A percentile compares a stretch with the other conserved stretches of the same genome.
Conservation (phyloP, 495 filamentous ascomycete genomes). For the Opeltia flavorubescens region DNA sequence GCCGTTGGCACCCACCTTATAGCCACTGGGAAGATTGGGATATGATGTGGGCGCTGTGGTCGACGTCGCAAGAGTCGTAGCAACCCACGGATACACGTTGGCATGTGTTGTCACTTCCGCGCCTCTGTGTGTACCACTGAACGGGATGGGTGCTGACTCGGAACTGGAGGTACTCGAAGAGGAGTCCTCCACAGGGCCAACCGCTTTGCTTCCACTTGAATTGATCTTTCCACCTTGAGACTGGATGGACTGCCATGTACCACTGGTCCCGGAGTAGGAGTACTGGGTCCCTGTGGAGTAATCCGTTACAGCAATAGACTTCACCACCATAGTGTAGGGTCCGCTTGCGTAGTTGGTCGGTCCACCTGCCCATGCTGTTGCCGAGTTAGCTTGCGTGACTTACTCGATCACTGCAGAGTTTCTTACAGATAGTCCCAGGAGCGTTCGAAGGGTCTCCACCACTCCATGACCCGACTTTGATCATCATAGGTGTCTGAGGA, state of each 20-base stretch:
- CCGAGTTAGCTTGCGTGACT: neutral
- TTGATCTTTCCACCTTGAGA: conserved; percentile 59
- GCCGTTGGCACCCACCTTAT: conserved; percentile 57
- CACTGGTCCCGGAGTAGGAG: conserved; percentile 59
- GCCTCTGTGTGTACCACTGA: conserved; percentile 48
- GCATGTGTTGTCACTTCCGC: conserved; percentile 33
- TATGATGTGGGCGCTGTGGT: conserved; percentile 28
- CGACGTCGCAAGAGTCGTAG: conserved; percentile 25
- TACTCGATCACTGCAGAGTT: neutral
- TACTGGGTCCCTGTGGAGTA: conserved; percentile 84
- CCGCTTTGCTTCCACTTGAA: conserved; percentile 29
- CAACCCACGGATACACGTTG: conserved; percentile 48
- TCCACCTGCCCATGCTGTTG: conserved; percentile 67
- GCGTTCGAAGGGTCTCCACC: conserved; percentile 58
- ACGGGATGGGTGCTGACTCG: conserved; percentile 42
- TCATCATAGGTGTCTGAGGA: conserved; percentile 76
- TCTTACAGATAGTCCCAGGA: conserved; percentile 51
- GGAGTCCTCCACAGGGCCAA: conserved; percentile 24
- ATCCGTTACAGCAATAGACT: conserved; percentile 63
- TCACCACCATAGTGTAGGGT: conserved; percentile 75
- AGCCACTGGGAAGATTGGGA: conserved; percentile 50
- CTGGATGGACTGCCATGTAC: conserved; percentile 67
- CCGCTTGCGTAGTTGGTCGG: conserved; percentile 63
- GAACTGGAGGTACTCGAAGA: conserved; percentile 42
- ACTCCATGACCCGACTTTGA: conserved; percentile 76